A percentile compares a stretch with the other conserved stretches of the same genome.
phyloP scores from a whole-genome alignment of 2,329 filamentous ascomycete species.

The Ceratocystis albifundus region DNA sequence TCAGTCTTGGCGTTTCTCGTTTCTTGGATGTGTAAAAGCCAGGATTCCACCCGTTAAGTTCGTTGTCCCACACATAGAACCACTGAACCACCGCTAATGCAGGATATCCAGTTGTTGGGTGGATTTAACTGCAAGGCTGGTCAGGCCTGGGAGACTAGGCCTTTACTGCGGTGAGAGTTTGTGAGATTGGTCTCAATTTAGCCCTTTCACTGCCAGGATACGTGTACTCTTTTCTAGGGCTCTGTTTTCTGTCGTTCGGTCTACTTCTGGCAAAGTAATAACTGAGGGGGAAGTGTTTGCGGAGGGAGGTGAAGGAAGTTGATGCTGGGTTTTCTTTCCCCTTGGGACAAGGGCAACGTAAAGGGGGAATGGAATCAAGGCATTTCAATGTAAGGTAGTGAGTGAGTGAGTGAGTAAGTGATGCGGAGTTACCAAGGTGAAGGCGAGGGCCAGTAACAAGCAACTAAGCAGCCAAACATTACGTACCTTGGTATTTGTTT shows the following conservation, averaged over 20 bases:
- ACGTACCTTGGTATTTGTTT: constrained; percentile 1
- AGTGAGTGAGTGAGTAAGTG: too few species aligned
- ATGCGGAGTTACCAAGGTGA: constrained; percentile 1
- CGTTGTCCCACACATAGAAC: neutral
- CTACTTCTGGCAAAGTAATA: neutral
- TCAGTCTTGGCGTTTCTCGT: neutral
- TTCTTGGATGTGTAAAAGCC: neutral
- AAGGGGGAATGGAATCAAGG: constrained; percentile 6
- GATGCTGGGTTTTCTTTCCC: neutral
- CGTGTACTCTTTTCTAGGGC: constrained; percentile 8
- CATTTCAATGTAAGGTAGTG: neutral
- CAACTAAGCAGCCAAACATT: neutral
- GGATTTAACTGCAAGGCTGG: constrained; percentile 8
- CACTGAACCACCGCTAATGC: neutral
- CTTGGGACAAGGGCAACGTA: neutral
- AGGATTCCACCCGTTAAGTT: neutral
- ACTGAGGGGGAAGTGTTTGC: neutral
- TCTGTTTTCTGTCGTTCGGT: neutral
- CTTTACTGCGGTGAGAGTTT: constrained; percentile 13
- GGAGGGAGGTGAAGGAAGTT: neutral
- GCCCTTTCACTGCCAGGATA: constrained; percentile 11
- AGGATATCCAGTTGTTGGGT: constrained; percentile 11
- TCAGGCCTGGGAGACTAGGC: neutral
- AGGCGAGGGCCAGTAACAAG: neutral
- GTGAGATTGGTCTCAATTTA: constrained; percentile 14